Evolutionary conservation across 2,329 filamentous ascomycete species (phyloP).

Genomic region (Trichoderma sp.): DNA sequence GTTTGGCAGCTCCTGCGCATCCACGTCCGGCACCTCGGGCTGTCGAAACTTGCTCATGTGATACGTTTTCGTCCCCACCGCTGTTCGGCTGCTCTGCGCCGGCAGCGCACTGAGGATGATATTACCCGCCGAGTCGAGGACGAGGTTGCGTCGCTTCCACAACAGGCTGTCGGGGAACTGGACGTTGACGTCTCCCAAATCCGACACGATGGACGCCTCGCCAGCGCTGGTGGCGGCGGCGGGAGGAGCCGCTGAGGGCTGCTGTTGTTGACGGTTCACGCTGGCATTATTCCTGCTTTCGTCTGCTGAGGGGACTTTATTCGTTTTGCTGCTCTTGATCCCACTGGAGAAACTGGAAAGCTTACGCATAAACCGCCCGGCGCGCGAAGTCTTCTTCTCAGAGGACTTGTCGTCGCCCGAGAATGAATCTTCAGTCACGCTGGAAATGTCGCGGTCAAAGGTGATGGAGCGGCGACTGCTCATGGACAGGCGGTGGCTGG

Average conservation of each 20-base stretch:
- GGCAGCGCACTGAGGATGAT: constrained; percentile 68
- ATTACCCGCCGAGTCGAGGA: constrained; percentile 79
- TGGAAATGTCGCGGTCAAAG: constrained; percentile 42
- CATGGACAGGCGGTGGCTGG: constrained; percentile 60
- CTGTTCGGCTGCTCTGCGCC: constrained; percentile 50
- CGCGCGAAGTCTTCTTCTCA: constrained; percentile 50
- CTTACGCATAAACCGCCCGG: constrained; percentile 57
- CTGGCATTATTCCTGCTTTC: constrained; percentile 10
- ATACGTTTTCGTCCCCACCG: constrained; percentile 65
- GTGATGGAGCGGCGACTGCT: constrained; percentile 55
- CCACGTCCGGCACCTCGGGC: constrained; percentile 82
- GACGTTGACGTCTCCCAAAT: constrained; percentile 88
- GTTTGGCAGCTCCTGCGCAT: constrained; percentile 88
- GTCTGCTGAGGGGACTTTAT: constrained; percentile 43
- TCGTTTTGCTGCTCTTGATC: constrained; percentile 45
- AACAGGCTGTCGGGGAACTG: constrained; percentile 95
- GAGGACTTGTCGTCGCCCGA: constrained; percentile 45
- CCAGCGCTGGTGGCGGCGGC: constrained; percentile 18
- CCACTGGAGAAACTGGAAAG: constrained; percentile 53
- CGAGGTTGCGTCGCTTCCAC: constrained; percentile 91
- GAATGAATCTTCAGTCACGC: constrained; percentile 43
- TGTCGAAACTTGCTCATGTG: constrained; percentile 79
- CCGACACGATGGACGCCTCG: constrained; percentile 52
- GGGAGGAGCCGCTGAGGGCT: constrained; percentile 31
- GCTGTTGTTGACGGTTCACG: constrained; percentile 17